Conservation (phyloP, 495 filamentous ascomycete genomes). For the Neurospora tetrasperma region DNA sequence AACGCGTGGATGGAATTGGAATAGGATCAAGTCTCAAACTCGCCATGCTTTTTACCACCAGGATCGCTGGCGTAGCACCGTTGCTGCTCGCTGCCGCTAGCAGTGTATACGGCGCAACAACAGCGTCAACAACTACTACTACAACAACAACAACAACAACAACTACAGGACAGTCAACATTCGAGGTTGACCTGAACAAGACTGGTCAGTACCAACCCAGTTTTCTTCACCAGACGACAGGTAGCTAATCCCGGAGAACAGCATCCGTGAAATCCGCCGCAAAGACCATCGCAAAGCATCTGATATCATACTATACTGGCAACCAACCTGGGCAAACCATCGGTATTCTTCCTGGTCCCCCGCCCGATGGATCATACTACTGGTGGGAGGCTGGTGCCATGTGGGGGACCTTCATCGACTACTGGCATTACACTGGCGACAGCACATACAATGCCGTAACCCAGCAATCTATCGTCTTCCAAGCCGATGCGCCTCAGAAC, state of each 20-base stretch:
- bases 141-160: background rate
- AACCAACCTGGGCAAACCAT: slow-evolving; percentile 47
- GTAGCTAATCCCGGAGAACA: slow-evolving; percentile 3
- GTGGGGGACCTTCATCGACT: slow-evolving; percentile 59
- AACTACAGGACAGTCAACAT: background rate
- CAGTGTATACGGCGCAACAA: background rate
- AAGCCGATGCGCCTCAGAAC: slow-evolving; percentile 42
- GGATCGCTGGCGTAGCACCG: background rate
- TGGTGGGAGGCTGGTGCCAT: slow-evolving; percentile 76
- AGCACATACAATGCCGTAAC: slow-evolving; percentile 47
- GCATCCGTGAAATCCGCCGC: slow-evolving; percentile 20
- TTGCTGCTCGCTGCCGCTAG: background rate
- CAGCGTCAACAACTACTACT: background rate
- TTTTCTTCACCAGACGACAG: background rate
- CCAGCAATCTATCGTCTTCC: slow-evolving; percentile 44
- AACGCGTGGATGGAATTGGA: background rate
- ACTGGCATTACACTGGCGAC: slow-evolving; percentile 59
- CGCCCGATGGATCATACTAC: slow-evolving; percentile 26
- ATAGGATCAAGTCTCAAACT: background rate
- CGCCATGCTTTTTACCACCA: background rate
- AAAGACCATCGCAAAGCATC: slow-evolving; percentile 29
- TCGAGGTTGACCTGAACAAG: slow-evolving; percentile 11
- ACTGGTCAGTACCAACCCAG: slow-evolving; percentile 2
- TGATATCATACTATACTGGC: slow-evolving; percentile 55
- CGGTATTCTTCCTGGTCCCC: slow-evolving; percentile 33